Base-by-base conservation (phyloP, 805 yeast genomes). In the Lachancea lanzarotensis region DNA sequence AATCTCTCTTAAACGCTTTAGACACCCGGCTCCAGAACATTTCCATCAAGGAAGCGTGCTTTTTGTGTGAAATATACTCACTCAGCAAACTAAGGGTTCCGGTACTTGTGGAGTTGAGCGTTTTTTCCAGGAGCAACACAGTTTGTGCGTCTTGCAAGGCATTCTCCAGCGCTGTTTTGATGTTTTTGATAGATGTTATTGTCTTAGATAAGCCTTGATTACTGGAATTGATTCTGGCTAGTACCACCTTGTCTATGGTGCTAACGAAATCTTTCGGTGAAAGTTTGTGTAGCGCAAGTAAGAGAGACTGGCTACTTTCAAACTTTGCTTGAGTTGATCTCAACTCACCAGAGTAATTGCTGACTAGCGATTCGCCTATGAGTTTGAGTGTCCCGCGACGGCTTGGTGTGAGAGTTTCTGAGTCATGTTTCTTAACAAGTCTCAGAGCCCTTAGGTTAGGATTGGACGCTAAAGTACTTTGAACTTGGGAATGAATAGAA, bases 1-100 rank as follows among this genome's bases (percentile, higher is more conserved):
- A 52, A n/a, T 63, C 66, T 29, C 53, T 57, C 42, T 56, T 56
- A 31, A 60, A 63, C 15, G 35, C 42, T 6, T 39, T 45, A 5
- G 65, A 42, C 6, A 62, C 50, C 26, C 51, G 52, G 15, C 36
- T 46, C 67, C 67, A 63, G 41, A 48, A 63, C 15, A 59, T 41
- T 5, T 54, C 57, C 9, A 37, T 18, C 3, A 49, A 16, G 8
- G 49, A 43, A 2, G 22, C 18, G 16, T 37, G 8, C 37, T 49
- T 52, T 18, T 46, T 50, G 34, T 48, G 56, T 5, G 52, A 47
- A 5, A 49, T 40, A 35, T 48, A 59, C 32, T 56, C 59, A 2
- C 42, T 44, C 35, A 59, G 40, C 19, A 59, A 40, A 18, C 30
- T 47, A 11, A 35, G 35, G 11, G 50, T 40, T 10, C 51, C 56